Base-by-base conservation (phyloP, 345 rosid genomes). In the Passiflora organensis region DNA sequence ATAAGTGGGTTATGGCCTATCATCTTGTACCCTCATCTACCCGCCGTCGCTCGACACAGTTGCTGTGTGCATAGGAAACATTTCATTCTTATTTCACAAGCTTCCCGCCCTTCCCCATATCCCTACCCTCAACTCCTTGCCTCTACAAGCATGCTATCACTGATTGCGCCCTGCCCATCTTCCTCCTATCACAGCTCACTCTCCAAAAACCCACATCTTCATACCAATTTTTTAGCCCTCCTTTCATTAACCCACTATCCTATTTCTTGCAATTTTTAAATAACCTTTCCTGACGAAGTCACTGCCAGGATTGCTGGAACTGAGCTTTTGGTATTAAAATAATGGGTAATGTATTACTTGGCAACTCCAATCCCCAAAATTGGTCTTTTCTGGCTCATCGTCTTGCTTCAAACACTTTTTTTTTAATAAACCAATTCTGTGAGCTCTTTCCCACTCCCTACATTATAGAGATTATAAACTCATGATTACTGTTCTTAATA, bases 11-110 rank as follows among this genome's bases (percentile, higher is more conserved):
- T 64, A 54, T 75, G 80, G 76, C 78, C 67, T 65, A 76, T 67
- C 71, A 67, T 43, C 55, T 44, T 80, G 88, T 68, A 66, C 49
- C 76, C 80, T 64, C 56, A 65, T 73, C 73, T 69, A 65, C 82
- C 76, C 45, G 67, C 72, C 78, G 72, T 67, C 61, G 51, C 68
- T 66, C 64, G 77, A 72, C 91, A 85, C 52, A 20, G 60, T 52
- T 80, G 85, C 70, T 80, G 52, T 68, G 32, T 69, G 47, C 76
- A 45, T 66, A 82, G 83, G 84, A 84, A 78, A 80, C 91, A 78
- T 72, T 41, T 63, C 55, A 34, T 58, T 76, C 22, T 56, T 61
- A 59, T 67, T 66, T 65, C 76, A 63, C 71, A 62, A 62, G 18
- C 20, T 53, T 42, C 49, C 62, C 62, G 65, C 68, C 72, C 69